Evolutionary conservation across 1,139 yeast species (phyloP).

Genomic region (Saccharomyces pastorianus): DNA sequence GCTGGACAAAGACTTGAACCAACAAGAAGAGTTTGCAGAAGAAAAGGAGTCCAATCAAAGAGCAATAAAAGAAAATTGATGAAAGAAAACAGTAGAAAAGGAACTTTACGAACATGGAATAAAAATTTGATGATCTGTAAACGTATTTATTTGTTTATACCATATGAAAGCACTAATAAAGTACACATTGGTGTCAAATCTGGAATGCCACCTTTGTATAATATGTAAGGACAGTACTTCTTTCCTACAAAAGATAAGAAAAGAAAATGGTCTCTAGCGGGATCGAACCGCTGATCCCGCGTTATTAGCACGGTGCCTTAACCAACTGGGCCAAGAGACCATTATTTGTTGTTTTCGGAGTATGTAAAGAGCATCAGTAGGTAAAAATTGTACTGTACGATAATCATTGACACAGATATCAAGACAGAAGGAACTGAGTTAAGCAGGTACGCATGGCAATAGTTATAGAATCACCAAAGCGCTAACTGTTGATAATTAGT

Average conservation of each 20-base stretch:
- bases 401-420: too few relatives aligned
- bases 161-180: neutral
- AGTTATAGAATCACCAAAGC: too few relatives aligned
- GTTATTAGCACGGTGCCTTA: conserved; percentile 31
- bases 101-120: conserved; percentile 55
- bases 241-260: too few relatives aligned
- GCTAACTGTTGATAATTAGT: too few relatives aligned
- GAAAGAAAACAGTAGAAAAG: conserved; percentile 24
- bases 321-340: conserved; percentile 32
- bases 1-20: conserved; percentile 22
- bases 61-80: conserved; percentile 23
- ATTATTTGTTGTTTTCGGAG: too few relatives aligned
- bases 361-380: too few relatives aligned
- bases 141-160: neutral
- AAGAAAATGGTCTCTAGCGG: conserved; percentile 28
- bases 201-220: too few relatives aligned
- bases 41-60: conserved; percentile 16
- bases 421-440: too few relatives aligned
- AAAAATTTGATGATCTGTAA: conserved; percentile 55
- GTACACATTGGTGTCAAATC: neutral
- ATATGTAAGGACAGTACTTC: too few relatives aligned
- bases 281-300: conserved; percentile 32
- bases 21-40: conserved; percentile 15
- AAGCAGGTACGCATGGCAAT: too few relatives aligned
- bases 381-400: too few relatives aligned